Evolutionary conservation across 805 yeast genomes (phyloP), one percentile per base, ranked within the genome.

Genomic region (Suhomyces tanzawaensis): DNA sequence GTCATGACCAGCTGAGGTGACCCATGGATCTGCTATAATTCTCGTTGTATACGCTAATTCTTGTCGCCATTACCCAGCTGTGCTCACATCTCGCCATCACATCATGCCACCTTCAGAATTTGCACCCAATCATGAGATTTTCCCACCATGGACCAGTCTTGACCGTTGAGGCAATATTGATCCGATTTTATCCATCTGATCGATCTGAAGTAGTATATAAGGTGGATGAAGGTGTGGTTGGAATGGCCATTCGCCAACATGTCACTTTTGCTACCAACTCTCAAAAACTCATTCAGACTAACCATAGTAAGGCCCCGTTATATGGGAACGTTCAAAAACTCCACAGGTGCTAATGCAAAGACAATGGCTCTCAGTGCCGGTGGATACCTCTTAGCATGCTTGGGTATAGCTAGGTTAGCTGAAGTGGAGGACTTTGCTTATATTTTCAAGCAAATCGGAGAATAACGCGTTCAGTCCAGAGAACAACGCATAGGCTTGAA

Each of bases 381-480:
- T 7, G 51, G 50, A 34, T 59, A 58, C 44, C 37, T 54, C 23
- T 45, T 54, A 4, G 60, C 60, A 32, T 50, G 58, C 31, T 37
- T 57, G 24, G 55, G 54, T 38, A 52, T 61, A 16, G 66, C 66
- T 14, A 46, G 51, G 13, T 36, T 57, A 41, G 66, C 62, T n/a
- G 62, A 60, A 42, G 53, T 48, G 34, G 56, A 50, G 38, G 47
- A 60, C 36, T 51, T 52, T 25, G 52, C 55, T 28, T 52, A 60
- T 40, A 41, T 60, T 8, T 61, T 61, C 52, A 59, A 47, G 45
- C 66, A 61, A 45, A 43, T 61, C 29, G 66, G 66, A 33, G 48
- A 49, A 38, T 41, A 39, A 39, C 39, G n/a, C n/a, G n/a, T n/a
- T n/a, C n/a, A n/a, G n/a, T n/a, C n/a, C n/a, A n/a, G n/a, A n/a